Evolutionary conservation across 2,329 filamentous ascomycete genomes (phyloP).

Genomic region (Phyllosticta capitalensis): DNA sequence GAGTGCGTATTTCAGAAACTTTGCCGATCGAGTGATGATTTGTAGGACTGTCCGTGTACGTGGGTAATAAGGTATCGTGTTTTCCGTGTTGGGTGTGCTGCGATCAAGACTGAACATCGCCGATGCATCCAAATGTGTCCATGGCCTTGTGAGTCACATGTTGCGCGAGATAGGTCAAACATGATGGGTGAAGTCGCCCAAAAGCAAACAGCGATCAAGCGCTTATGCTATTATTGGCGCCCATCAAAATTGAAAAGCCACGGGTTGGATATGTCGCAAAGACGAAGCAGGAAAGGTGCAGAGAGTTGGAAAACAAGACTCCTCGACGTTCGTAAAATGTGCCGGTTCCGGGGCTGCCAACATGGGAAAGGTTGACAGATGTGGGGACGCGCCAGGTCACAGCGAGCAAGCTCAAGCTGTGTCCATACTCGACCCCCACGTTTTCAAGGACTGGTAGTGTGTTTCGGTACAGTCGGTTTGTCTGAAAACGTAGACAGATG

Average conservation of each 20-base stretch:
- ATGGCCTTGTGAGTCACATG: neutral
- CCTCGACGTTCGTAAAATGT: neutral
- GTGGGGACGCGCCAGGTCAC: neutral
- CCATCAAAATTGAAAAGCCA: neutral
- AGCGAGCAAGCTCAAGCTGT: neutral
- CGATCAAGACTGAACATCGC: no score
- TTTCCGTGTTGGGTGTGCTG: no score
- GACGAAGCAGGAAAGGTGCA: neutral
- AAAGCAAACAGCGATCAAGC: neutral
- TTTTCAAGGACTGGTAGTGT: neutral
- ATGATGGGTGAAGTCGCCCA: neutral
- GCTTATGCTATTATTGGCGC: neutral
- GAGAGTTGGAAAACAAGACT: neutral
- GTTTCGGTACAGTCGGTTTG: neutral
- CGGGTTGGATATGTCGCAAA: neutral
- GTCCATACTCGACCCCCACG: neutral
- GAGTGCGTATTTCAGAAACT: no score
- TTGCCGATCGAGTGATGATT: no score
- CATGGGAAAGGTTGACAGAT: neutral
- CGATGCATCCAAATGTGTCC: no score
- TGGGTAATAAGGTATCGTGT: no score
- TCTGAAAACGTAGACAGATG: neutral
- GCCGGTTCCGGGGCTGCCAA: neutral
- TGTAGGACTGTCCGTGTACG: no score
- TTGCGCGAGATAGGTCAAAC: neutral